Percentiles rank a stretch among this genome's conserved stretches.
These are phyloP conservation scores for Staphylotrichum tortipilum DNA, from an alignment of 495 filamentous ascomycete genomes.

Conservation along the genomic window DNA sequence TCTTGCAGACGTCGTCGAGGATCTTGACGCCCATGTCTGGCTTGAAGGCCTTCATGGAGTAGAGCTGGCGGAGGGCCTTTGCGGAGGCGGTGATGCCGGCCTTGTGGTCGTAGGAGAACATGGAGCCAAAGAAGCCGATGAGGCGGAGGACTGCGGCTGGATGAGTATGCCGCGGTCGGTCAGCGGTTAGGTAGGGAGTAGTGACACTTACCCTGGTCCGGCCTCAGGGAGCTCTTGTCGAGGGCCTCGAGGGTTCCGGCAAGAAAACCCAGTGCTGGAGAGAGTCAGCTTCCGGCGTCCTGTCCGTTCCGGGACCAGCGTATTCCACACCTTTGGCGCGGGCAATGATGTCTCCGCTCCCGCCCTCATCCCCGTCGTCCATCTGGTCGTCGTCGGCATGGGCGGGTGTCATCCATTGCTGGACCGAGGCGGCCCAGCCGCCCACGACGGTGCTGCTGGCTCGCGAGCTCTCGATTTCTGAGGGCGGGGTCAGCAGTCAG, in stretches of 20 bases:
- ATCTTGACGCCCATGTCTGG: slow-evolving; percentile 34
- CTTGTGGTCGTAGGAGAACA: slow-evolving; percentile 44
- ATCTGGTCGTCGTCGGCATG: slow-evolving; percentile 16
- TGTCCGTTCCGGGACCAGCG: too few relatives aligned
- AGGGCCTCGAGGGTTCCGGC: slow-evolving; percentile 36
- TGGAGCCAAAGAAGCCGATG: slow-evolving; percentile 40
- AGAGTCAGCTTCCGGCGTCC: slow-evolving; percentile 1
- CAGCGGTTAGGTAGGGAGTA: neutral
- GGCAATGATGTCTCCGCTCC: slow-evolving; percentile 34
- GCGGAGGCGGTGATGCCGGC: slow-evolving; percentile 40
- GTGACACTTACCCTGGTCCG: slow-evolving; percentile 28
- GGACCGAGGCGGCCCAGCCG: slow-evolving; percentile 42
- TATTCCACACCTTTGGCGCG: slow-evolving; percentile 35
- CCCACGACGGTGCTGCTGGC: slow-evolving; percentile 35
- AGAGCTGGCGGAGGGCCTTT: slow-evolving; percentile 37
- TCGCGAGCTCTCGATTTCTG: slow-evolving; percentile 35
- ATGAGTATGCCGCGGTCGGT: neutral
- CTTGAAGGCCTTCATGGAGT: slow-evolving; percentile 38
- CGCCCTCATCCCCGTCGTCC: slow-evolving; percentile 26
- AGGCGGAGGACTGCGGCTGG: slow-evolving; percentile 24
- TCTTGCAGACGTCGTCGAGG: slow-evolving; percentile 31
- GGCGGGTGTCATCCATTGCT: slow-evolving; percentile 37
- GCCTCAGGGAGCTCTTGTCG: slow-evolving; percentile 26
- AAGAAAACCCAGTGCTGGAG: slow-evolving; percentile 35
- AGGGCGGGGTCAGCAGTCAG: neutral